These are phyloP conservation scores for Arabidopsis arenosa DNA, from an alignment of 345 rosid genomes.

Conservation along the genomic window DNA sequence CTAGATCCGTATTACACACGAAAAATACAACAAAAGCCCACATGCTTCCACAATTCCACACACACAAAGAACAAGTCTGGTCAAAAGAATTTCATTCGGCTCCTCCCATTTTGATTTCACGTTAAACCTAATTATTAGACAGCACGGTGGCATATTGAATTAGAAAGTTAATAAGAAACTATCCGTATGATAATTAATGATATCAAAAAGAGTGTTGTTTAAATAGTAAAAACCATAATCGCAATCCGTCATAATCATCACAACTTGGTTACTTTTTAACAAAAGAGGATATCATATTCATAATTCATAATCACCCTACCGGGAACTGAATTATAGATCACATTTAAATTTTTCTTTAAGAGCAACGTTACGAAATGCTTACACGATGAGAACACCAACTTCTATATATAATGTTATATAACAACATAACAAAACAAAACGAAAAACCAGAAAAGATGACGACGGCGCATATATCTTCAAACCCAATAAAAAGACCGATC, in stretches of 20 bases:
- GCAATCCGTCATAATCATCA: neutral
- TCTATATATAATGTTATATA: neutral
- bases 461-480: neutral
- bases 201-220: neutral
- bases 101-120: neutral
- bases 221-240: neutral
- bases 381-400: neutral
- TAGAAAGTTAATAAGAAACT: neutral
- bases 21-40: neutral
- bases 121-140: neutral
- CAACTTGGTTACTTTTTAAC: neutral
- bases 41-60: neutral
- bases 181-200: neutral
- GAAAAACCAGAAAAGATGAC: neutral
- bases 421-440: neutral
- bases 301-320: too few species aligned
- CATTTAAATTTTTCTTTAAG: neutral
- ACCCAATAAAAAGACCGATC: neutral
- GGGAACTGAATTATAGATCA: neutral
- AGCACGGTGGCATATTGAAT: neutral
- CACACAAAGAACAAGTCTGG: slow-evolving; percentile 2
- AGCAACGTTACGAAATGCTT: neutral
- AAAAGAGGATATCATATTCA: neutral
- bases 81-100: neutral
- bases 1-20: neutral